Evolutionary conservation across 108 stramenopile genomes (phyloP).

Genomic region (Stephanodiscus minutulus): DNA sequence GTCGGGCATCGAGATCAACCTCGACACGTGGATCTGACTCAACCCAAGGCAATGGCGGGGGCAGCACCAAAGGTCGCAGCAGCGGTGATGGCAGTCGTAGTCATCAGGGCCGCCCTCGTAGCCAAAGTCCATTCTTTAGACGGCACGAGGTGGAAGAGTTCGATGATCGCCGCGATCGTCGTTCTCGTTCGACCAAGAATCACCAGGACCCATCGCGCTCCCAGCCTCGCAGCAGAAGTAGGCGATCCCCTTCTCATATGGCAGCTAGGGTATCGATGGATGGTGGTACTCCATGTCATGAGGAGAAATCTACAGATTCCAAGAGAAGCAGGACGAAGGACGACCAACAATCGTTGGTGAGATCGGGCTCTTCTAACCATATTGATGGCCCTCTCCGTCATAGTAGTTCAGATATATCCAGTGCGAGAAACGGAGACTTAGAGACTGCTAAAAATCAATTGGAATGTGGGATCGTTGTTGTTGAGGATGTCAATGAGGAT

Average conservation of each 20-base stretch:
- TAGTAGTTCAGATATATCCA: background rate
- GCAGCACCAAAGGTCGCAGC: background rate
- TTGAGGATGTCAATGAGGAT: constrained; percentile 13
- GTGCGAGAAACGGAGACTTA: background rate
- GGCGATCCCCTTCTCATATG: background rate
- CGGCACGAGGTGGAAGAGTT: background rate
- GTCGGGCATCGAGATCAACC: background rate
- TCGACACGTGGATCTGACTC: background rate
- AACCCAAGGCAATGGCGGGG: background rate
- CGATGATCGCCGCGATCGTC: background rate
- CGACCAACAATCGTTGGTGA: background rate
- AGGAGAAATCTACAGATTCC: background rate
- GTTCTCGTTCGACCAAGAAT: background rate
- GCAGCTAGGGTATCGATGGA: background rate
- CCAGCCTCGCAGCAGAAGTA: background rate
- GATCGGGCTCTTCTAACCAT: background rate
- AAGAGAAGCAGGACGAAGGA: background rate
- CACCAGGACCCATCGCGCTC: background rate
- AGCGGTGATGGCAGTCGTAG: background rate
- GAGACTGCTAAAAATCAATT: background rate
- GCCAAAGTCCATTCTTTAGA: constrained; percentile 6
- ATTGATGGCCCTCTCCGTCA: background rate
- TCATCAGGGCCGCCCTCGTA: background rate
- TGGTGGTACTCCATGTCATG: background rate
- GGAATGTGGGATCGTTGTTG: background rate